phyloP scores from a whole-genome alignment of 345 rosid species.

The Citrus unshiu region DNA sequence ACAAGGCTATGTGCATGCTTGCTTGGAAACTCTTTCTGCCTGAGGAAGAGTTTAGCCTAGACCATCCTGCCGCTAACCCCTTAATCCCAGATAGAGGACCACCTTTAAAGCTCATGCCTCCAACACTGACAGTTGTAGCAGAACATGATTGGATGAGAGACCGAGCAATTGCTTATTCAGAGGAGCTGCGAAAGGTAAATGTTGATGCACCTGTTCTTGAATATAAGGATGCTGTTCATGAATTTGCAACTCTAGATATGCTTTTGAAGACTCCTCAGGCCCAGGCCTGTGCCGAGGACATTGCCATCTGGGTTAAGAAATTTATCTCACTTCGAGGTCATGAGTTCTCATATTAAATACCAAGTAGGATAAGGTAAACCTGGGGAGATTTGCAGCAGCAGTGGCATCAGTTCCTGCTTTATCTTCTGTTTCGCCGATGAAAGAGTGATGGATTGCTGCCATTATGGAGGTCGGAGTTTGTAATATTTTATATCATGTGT shows the following conservation, averaged over 20 bases:
- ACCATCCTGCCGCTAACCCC: slow-evolving; percentile 93
- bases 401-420: slow-evolving; percentile 1
- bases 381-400: not conserved
- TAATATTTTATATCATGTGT: slow-evolving; percentile 11
- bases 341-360: slow-evolving; percentile 73
- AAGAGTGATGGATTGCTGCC: slow-evolving; percentile 3
- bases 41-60: slow-evolving; percentile 65
- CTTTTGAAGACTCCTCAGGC: slow-evolving; percentile 89
- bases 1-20: slow-evolving; percentile 64
- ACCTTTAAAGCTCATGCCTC: slow-evolving; percentile 85
- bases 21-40: slow-evolving; percentile 88
- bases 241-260: slow-evolving; percentile 90
- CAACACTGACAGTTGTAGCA: slow-evolving; percentile 87
- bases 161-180: slow-evolving; percentile 84
- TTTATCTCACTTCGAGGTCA: slow-evolving; percentile 85
- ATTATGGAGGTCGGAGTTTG: not conserved
- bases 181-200: slow-evolving; percentile 84
- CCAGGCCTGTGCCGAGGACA: slow-evolving; percentile 83
- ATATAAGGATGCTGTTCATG: slow-evolving; percentile 94
- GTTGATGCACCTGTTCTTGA: slow-evolving; percentile 89
- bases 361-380: slow-evolving; percentile 1
- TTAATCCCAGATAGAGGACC: slow-evolving; percentile 65
- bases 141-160: slow-evolving; percentile 99
- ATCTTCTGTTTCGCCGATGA: not conserved
- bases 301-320: slow-evolving; percentile 90